phyloP scores from a whole-genome alignment of 208 protist species.

The Trichomonas gallinae region DNA sequence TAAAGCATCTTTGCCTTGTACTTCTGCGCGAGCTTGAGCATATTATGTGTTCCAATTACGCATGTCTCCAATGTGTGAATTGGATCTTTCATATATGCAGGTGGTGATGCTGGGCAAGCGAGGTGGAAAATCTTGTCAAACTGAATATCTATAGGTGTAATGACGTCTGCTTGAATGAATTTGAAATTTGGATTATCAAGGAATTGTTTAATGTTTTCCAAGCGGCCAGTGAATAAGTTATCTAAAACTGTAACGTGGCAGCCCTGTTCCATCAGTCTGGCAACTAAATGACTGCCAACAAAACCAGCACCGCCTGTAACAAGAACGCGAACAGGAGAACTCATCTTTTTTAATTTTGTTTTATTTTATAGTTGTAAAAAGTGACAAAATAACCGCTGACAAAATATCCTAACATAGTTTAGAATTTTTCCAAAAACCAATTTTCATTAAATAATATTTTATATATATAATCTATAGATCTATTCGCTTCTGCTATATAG shows the following conservation, averaged over 20 bases:
- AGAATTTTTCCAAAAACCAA: no score
- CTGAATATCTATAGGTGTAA: constrained; percentile 35
- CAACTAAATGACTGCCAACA: constrained; percentile 71
- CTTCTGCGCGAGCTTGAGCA: constrained; percentile 62
- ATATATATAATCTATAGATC: no score
- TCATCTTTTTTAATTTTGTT: neutral
- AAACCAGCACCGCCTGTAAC: constrained; percentile 77
- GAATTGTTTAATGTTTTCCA: constrained; percentile 53
- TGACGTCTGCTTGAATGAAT: constrained; percentile 61
- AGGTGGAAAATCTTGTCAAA: constrained; percentile 74
- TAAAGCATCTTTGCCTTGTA: constrained; percentile 54
- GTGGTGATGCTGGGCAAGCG: constrained; percentile 70
- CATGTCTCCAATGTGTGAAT: constrained; percentile 75
- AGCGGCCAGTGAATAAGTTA: constrained; percentile 65
- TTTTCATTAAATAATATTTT: no score
- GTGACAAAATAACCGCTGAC: no score
- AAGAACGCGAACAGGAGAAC: neutral
- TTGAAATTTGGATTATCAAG: constrained; percentile 58
- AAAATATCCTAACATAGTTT: no score
- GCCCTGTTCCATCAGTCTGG: constrained; percentile 52
- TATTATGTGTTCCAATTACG: constrained; percentile 68
- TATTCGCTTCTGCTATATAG: no score
- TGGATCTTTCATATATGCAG: constrained; percentile 67
- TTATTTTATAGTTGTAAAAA: no score
- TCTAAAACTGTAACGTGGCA: constrained; percentile 54